Conservation (phyloP, 257 asterid species). For the Handroanthus guayacan region DNA sequence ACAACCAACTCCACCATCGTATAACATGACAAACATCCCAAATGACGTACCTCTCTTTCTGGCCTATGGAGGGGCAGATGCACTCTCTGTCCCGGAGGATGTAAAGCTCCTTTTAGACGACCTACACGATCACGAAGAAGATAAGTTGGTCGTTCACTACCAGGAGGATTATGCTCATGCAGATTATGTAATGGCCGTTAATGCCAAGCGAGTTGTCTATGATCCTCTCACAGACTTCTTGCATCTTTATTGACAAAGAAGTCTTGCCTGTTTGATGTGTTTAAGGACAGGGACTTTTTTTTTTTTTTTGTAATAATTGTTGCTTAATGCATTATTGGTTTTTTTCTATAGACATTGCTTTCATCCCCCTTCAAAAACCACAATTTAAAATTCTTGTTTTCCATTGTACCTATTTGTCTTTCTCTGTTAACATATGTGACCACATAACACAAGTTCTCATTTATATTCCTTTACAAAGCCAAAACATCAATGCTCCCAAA, state of each 20-base stretch:
- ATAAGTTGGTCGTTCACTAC: slow-evolving; percentile 51
- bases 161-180: slow-evolving; percentile 62
- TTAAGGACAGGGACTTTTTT: too few relatives aligned
- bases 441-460: not conserved
- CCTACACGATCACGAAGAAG: slow-evolving; percentile 47
- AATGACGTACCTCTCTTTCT: slow-evolving; percentile 61
- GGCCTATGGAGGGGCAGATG: slow-evolving; percentile 67
- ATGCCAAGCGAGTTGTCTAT: slow-evolving; percentile 66
- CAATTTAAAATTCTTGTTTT: slow-evolving; percentile 17
- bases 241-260: slow-evolving; percentile 43
- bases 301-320: too few relatives aligned
- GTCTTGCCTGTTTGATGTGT: too few relatives aligned
- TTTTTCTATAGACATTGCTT: slow-evolving; percentile 27
- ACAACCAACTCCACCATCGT: slow-evolving; percentile 58
- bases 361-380: slow-evolving; percentile 22
- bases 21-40: slow-evolving; percentile 55
- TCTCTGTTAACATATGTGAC: not conserved
- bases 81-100: slow-evolving; percentile 56
- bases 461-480: not conserved
- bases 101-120: slow-evolving; percentile 47
- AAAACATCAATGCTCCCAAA: not conserved
- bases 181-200: slow-evolving; percentile 60
- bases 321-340: slow-evolving; percentile 23
- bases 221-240: slow-evolving; percentile 61
- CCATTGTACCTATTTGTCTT: slow-evolving; percentile 11